Evolutionary conservation across 192 early-diverging fungal species (phyloP).

Genomic region (Paraglomus brasilianum): DNA sequence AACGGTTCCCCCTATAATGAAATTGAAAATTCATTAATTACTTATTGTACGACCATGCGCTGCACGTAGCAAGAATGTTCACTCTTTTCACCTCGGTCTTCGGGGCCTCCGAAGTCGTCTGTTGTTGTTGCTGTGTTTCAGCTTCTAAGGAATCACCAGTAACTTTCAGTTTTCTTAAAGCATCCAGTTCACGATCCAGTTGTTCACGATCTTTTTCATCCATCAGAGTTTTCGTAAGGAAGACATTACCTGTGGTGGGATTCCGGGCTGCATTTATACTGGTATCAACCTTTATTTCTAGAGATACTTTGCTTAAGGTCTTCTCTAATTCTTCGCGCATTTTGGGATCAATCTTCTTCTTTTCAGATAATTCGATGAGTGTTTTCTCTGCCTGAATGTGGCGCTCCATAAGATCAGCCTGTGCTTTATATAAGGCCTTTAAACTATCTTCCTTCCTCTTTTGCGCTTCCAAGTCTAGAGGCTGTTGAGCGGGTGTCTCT

Average conservation of each 20-base stretch:
- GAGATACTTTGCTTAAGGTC: slow-evolving; percentile 47
- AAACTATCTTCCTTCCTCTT: slow-evolving; percentile 51
- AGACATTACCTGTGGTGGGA: slow-evolving; percentile 36
- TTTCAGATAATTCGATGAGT: slow-evolving; percentile 53
- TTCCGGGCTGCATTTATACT: slow-evolving; percentile 33
- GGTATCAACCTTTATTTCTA: slow-evolving; percentile 42
- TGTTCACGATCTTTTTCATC: slow-evolving; percentile 48
- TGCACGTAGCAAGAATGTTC: too few species aligned
- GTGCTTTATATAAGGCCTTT: slow-evolving; percentile 50
- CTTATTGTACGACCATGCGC: too few species aligned
- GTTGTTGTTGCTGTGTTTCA: slow-evolving; percentile 28
- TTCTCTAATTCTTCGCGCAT: slow-evolving; percentile 51
- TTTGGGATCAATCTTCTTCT: slow-evolving; percentile 46
- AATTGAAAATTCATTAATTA: not conserved
- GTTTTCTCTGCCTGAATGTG: slow-evolving; percentile 67
- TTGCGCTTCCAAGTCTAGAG: slow-evolving; percentile 48
- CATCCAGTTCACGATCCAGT: slow-evolving; percentile 55
- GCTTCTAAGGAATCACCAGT: slow-evolving; percentile 14
- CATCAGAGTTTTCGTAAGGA: slow-evolving; percentile 38
- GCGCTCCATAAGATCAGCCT: slow-evolving; percentile 56
- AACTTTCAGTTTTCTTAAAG: slow-evolving; percentile 33
- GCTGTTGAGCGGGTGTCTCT: slow-evolving; percentile 44
- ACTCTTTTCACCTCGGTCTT: slow-evolving; percentile 53
- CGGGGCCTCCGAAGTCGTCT: slow-evolving; percentile 43
- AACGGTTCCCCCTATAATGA: not conserved